Conservation (phyloP, 345 rosid genomes). For the Zanthoxylum bungeanum region DNA sequence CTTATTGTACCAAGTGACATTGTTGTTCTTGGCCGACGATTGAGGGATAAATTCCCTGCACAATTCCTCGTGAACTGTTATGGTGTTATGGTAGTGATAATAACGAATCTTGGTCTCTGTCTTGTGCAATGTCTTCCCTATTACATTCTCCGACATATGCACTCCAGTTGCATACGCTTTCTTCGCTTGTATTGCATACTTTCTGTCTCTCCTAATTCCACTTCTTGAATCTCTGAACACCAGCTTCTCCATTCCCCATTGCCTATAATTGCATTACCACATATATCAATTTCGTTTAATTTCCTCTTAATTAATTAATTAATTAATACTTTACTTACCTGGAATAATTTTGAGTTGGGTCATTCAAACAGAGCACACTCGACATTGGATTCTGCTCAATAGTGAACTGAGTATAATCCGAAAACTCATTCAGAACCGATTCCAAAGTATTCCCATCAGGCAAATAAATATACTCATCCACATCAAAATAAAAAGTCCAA, state of each 20-base stretch:
- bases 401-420: slow-evolving; percentile 70
- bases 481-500: slow-evolving; percentile 88
- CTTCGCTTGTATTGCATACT: slow-evolving; percentile 85
- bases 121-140: slow-evolving; percentile 72
- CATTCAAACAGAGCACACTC: slow-evolving; percentile 67
- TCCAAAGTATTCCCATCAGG: slow-evolving; percentile 49
- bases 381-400: slow-evolving; percentile 94
- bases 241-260: slow-evolving; percentile 94
- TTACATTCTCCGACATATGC: slow-evolving; percentile 88
- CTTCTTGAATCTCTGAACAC: slow-evolving; percentile 66
- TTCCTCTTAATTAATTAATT: no score
- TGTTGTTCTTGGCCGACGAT: slow-evolving; percentile 48
- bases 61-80: slow-evolving; percentile 54
- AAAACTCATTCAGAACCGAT: slow-evolving; percentile 57
- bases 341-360: slow-evolving; percentile 48
- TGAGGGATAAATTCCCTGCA: slow-evolving; percentile 56
- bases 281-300: no score
- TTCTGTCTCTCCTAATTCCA: slow-evolving; percentile 71
- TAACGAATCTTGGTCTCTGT: slow-evolving; percentile 73
- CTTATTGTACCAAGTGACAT: slow-evolving; percentile 48
- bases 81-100: slow-evolving; percentile 77
- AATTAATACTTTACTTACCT: slow-evolving; percentile 36
- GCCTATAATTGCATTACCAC: no score
- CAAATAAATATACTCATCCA: slow-evolving; percentile 79
- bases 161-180: slow-evolving; percentile 84